Evolutionary conservation across 2,329 filamentous ascomycete genomes (phyloP), one percentile per base, ranked within the genome.

Genomic region (Fusarium floridanum): DNA sequence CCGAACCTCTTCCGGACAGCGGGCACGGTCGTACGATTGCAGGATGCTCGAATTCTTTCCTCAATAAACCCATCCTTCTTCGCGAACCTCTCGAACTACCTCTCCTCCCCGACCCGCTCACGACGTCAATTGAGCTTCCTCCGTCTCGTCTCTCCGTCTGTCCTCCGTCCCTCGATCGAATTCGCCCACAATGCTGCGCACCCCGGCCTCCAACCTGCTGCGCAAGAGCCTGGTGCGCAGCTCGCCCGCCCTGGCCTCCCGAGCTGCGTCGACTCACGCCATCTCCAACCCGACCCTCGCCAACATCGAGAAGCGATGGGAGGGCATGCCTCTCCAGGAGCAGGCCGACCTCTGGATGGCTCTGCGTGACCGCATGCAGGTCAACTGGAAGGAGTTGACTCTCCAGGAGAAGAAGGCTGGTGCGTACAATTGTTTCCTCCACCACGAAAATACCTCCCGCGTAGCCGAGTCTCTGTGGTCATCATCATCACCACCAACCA

Each of bases 301-400:
- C 86, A 95, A 97, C 87, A 98, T 99, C 83, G 97, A 99, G 92
- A 98, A 98, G 93, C 91, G 97, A 89, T 99, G 97, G 97, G 97
- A 99, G 89, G 91, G 89, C 75, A 95, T 98, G 94, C 95, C 96
- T 70, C 95, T 97, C 76, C 95, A 98, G 90, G 97, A 99, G 91
- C 97, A 99, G 91, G 97, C 97, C 78, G 97, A 99, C 84, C 89
- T 99, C 81, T 99, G 97, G 97, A 99, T 99, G 97, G 89, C 93
- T 80, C 89, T 99, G 85, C 92, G 97, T 86, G 97, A 99, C 88
- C 93, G 97, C 83, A 99, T 99, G 97, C 98, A 98, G 94, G 92
- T 91, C 81, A 95, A 95, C 89, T 99, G 97, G 97, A 91, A 93
- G 83, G 95, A 98, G 83, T 88, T 99, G 88, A 98, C 97, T 62